A percentile compares a stretch with the other conserved stretches of the same genome.
Evolutionary conservation across 75 land plant species (phyloP).

Genomic region (Ceratopteris richardii): DNA sequence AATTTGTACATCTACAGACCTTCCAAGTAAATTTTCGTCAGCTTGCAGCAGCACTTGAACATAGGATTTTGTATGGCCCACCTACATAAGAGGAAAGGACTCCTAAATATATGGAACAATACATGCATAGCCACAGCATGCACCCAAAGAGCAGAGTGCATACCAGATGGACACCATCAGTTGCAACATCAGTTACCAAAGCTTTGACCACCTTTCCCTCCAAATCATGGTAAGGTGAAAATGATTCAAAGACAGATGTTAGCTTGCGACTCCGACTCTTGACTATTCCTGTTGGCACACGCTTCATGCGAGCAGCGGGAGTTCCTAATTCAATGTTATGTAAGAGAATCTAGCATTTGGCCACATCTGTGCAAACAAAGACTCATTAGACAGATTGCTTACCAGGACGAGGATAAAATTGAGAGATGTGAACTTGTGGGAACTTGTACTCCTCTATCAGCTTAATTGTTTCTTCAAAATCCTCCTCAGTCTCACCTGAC

Average conservation of each 20-base stretch:
- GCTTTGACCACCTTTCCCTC: conserved; percentile 67
- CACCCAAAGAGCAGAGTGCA: too few relatives aligned
- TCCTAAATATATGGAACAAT: too few relatives aligned
- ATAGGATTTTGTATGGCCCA: conserved; percentile 94
- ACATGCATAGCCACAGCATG: too few relatives aligned
- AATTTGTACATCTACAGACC: conserved; percentile 58
- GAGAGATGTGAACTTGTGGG: conserved; percentile 91
- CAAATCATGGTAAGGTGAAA: conserved; percentile 70
- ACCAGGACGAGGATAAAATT: conserved; percentile 98
- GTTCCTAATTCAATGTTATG: conserved; percentile 45
- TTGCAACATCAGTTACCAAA: conserved; percentile 85
- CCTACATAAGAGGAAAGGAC: conserved; percentile 33
- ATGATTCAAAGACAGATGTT: conserved; percentile 83
- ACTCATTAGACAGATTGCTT: background rate
- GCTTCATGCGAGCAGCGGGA: conserved; percentile 97
- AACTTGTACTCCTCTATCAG: conserved; percentile 75
- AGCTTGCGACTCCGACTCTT: conserved; percentile 84
- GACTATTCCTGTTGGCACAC: conserved; percentile 65
- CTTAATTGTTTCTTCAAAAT: conserved; percentile 65
- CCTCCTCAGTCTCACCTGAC: conserved; percentile 93
- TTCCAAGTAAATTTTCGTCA: conserved; percentile 52
- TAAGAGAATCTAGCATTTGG: too few relatives aligned
- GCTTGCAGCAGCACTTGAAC: conserved; percentile 76
- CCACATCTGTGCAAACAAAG: too few relatives aligned
- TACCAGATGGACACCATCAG: conserved; percentile 90